These are phyloP conservation scores for Suillus spraguei DNA, from an alignment of 768 basidiomycete species.

Conservation along the genomic window DNA sequence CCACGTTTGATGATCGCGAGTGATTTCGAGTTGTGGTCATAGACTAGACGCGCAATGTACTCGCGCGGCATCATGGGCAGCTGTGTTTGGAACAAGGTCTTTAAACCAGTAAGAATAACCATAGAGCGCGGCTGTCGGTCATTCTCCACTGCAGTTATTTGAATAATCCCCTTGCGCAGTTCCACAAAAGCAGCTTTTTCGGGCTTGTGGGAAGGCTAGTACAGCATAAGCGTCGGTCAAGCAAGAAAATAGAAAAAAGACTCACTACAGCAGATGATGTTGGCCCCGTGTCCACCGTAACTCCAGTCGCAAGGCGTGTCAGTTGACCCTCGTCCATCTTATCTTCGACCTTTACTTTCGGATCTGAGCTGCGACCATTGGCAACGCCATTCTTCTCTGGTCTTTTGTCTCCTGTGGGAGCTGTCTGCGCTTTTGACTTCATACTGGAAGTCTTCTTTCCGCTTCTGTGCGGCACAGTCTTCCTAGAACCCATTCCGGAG, in stretches of 20 bases:
- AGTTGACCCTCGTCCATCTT: slow-evolving; percentile 80
- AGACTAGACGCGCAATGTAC: slow-evolving; percentile 95
- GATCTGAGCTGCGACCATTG: slow-evolving; percentile 51
- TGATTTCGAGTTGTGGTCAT: slow-evolving; percentile 88
- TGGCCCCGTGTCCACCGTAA: slow-evolving; percentile 69
- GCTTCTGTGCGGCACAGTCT: slow-evolving; percentile 40
- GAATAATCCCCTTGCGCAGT: slow-evolving; percentile 80
- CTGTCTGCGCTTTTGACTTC: slow-evolving; percentile 62
- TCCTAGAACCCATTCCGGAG: slow-evolving; percentile 33
- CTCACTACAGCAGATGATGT: slow-evolving; percentile 50
- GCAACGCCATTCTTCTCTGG: slow-evolving; percentile 39
- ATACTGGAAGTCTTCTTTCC: slow-evolving; percentile 61
- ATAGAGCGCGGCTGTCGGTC: slow-evolving; percentile 74
- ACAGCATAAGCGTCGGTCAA: slow-evolving; percentile 13
- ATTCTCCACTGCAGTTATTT: slow-evolving; percentile 83
- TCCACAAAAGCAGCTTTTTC: slow-evolving; percentile 84
- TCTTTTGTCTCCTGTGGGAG: slow-evolving; percentile 46
- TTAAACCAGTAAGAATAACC: slow-evolving; percentile 91
- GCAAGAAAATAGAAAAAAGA: slow-evolving; percentile 12
- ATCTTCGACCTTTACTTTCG: slow-evolving; percentile 72
- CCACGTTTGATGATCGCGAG: slow-evolving; percentile 96
- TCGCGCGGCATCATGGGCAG: slow-evolving; percentile 99
- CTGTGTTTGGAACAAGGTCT: slow-evolving; percentile 96
- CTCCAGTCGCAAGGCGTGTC: slow-evolving; percentile 76
- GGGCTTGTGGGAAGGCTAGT: slow-evolving; percentile 54